Percentiles rank a stretch among this genome's conserved stretches.
Evolutionary conservation across 2,329 filamentous ascomycete species (phyloP).

Genomic region (Talaromyces albobiverticillius): DNA sequence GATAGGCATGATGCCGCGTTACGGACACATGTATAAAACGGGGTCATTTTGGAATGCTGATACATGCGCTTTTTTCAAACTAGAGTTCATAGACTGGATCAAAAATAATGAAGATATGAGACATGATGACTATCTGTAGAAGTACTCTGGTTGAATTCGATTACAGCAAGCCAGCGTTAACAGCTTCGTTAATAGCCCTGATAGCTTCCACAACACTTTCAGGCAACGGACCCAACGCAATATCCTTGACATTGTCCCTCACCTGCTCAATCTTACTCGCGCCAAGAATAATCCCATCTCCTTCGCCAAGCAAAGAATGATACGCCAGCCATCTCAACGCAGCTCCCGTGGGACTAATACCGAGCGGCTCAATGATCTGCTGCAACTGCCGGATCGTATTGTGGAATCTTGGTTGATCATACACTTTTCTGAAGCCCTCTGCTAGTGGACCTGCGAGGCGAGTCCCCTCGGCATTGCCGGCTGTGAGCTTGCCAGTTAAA

Average conservation of each 20-base stretch:
- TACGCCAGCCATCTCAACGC: slow-evolving; percentile 72
- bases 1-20: not conserved
- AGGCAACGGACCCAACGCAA: slow-evolving; percentile 68
- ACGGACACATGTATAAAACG: not conserved
- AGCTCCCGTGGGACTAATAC: slow-evolving; percentile 22
- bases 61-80: no score
- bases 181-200: not conserved
- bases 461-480: slow-evolving; percentile 24
- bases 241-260: slow-evolving; percentile 53
- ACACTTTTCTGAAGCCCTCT: not conserved
- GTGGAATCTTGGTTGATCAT: slow-evolving; percentile 1
- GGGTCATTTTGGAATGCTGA: no score
- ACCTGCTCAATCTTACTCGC: slow-evolving; percentile 57
- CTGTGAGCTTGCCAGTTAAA: slow-evolving; percentile 31
- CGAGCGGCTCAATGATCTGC: not conserved
- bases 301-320: slow-evolving; percentile 62
- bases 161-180: no score
- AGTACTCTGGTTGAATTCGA: no score
- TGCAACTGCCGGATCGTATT: not conserved
- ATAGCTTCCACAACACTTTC: slow-evolving; percentile 57
- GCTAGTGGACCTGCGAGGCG: slow-evolving; percentile 22
- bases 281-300: slow-evolving; percentile 59
- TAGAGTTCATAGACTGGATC: no score
- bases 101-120: no score
- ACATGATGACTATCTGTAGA: no score